Base-by-base conservation (phyloP, 345 rosid species). In the Tarenaya hassleriana region DNA sequence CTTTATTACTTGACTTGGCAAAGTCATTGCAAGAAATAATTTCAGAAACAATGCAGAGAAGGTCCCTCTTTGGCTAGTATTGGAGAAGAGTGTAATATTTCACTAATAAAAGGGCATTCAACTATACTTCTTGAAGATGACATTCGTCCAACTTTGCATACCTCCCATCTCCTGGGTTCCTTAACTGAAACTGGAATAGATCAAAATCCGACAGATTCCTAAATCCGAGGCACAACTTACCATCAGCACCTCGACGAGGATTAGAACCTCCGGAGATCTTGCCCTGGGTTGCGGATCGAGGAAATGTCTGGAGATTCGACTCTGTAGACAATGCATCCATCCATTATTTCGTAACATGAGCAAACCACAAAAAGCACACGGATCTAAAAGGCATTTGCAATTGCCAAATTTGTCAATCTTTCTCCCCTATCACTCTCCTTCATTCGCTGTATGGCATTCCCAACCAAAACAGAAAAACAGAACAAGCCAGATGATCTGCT, bases 201-300 rank as follows among this genome's bases (percentile, higher is more conserved):
- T n/a, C n/a, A n/a, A n/a, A n/a, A n/a, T n/a, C n/a, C n/a, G n/a
- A n/a, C n/a, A n/a, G n/a, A n/a, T n/a, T n/a, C n/a, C n/a, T n/a
- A 48, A 18, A 34, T 18, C 0, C 11, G 47, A 63, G 15, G 56
- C 17, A 33, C 21, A 16, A 44, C 50, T 41, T 76, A 87, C 96
- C 96, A 62, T 92, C 95, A 10, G 92, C 96, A 71, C 88, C 95
- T 4, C 82, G 79, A 55, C 90, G 96, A 42, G 95, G 98, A 24
- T 62, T 71, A 17, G 77, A 68, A 55, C 67, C 79, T 51, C 77
- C 64, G 10, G 81, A 75, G 44, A 90, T 81, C 81, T 86, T 89
- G 41, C 97, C 97, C 45, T 68, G 81, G 0, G 73, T 75, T 16
- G 57, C 71, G 3, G 94, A 61, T 5, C 88, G 94, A 47, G 95